These are phyloP conservation scores for Malania oleifera DNA, from an alignment of 164 flowering plant genomes.

Conservation along the genomic window DNA sequence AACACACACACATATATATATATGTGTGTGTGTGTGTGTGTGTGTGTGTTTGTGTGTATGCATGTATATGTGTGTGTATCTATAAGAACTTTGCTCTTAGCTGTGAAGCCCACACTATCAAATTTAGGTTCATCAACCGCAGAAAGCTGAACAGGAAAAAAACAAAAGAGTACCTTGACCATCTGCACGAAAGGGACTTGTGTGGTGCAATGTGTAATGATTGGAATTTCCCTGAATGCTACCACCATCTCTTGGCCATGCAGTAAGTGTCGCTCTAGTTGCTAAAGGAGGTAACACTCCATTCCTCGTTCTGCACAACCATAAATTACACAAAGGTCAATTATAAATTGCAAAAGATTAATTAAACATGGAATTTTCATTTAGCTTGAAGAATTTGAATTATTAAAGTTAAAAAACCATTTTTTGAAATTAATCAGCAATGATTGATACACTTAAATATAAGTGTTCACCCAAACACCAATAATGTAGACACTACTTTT, in stretches of 20 bases:
- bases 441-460: neutral
- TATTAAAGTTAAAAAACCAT: neutral
- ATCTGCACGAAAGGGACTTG: constrained; percentile 21
- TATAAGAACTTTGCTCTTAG: no score
- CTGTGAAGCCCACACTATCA: no score
- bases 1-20: no score
- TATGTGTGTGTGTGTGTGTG: no score
- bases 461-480: no score
- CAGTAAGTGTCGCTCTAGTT: constrained; percentile 76
- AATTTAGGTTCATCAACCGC: no score
- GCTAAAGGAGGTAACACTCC: constrained; percentile 62
- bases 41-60: no score
- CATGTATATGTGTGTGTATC: no score
- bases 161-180: constrained; percentile 29
- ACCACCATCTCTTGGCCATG: constrained; percentile 54
- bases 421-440: neutral
- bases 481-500: no score
- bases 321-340: neutral
- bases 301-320: constrained; percentile 51
- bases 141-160: neutral
- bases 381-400: neutral
- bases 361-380: neutral
- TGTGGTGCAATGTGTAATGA: constrained; percentile 16
- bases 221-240: constrained; percentile 16
- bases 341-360: neutral